phyloP scores from a whole-genome alignment of 2,329 filamentous ascomycete species.

The Raffaelea albimanens region DNA sequence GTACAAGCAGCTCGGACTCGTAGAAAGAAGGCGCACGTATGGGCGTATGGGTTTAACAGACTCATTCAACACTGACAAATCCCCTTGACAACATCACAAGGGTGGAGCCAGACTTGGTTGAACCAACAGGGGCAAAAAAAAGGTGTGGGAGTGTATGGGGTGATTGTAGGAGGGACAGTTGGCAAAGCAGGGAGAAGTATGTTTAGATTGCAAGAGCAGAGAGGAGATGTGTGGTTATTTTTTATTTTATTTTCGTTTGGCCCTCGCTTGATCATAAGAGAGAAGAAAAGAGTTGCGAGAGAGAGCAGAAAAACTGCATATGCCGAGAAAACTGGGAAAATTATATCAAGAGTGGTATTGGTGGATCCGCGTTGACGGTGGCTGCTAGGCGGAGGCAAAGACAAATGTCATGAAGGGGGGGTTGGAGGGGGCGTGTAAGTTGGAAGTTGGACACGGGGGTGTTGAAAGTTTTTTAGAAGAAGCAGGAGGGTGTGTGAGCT shows the following conservation, averaged over 20 bases:
- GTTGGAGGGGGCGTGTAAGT: slow-evolving; percentile 6
- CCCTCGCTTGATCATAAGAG: slow-evolving; percentile 5
- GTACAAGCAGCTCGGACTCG: background rate
- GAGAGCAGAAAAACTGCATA: slow-evolving; percentile 22
- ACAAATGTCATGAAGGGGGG: slow-evolving; percentile 10
- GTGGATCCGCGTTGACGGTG: slow-evolving; percentile 14
- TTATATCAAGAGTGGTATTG: slow-evolving; percentile 25
- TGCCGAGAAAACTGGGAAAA: slow-evolving; percentile 27
- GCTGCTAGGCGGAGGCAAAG: slow-evolving; percentile 14
- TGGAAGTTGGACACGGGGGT: slow-evolving; percentile 3
- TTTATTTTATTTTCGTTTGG: background rate
- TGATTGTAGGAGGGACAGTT: slow-evolving; percentile 20
- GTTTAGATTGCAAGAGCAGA: no score
- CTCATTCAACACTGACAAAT: background rate
- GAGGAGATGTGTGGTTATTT: background rate
- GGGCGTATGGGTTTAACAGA: background rate
- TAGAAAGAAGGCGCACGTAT: background rate
- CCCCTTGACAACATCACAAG: slow-evolving; percentile 6
- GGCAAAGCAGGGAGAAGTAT: slow-evolving; percentile 11
- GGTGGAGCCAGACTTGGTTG: slow-evolving; percentile 15
- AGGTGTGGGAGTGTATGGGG: slow-evolving; percentile 20
- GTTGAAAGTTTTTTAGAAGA: background rate
- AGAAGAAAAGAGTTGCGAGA: slow-evolving; percentile 14
- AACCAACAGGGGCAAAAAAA: slow-evolving; percentile 15
- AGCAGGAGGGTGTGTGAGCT: background rate